Conservation (phyloP, 768 basidiomycete species). For the Agaricus subrufescens region DNA sequence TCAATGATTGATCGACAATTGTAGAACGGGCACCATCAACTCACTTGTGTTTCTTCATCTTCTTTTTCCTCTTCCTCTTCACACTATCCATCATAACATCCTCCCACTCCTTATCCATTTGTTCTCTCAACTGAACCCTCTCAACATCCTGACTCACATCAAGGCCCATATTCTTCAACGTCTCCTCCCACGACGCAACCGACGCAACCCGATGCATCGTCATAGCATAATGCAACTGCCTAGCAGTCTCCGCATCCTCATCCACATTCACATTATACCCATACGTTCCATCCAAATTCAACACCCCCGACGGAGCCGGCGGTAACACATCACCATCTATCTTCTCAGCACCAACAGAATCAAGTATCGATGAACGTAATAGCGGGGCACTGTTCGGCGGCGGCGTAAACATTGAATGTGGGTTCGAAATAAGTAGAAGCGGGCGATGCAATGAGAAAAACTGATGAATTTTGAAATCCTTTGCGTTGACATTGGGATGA, state of each 20-base stretch:
- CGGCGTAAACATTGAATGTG: constrained; percentile 45
- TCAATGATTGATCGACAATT: background rate
- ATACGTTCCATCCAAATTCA: constrained; percentile 19
- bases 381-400: constrained; percentile 22
- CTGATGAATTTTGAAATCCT: constrained; percentile 76
- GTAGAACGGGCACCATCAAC: constrained; percentile 22
- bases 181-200: constrained; percentile 62
- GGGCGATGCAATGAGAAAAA: constrained; percentile 84
- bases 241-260: constrained; percentile 74
- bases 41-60: constrained; percentile 98
- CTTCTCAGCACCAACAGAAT: background rate
- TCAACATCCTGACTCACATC: constrained; percentile 45
- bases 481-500: constrained; percentile 56
- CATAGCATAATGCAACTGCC: constrained; percentile 71
- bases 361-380: constrained; percentile 6
- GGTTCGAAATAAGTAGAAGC: constrained; percentile 62
- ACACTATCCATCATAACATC: constrained; percentile 73
- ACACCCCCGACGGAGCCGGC: constrained; percentile 11
- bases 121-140: constrained; percentile 45
- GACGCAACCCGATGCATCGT: constrained; percentile 63
- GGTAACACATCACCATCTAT: constrained; percentile 11
- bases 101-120: constrained; percentile 57
- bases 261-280: constrained; percentile 46
- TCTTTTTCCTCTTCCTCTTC: constrained; percentile 82
- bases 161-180: constrained; percentile 61